Percentiles rank a stretch among this genome's conserved stretches.
Evolutionary conservation across 2,329 filamentous ascomycete genomes (phyloP).

Genomic region (Fonsecaea pugnacius): DNA sequence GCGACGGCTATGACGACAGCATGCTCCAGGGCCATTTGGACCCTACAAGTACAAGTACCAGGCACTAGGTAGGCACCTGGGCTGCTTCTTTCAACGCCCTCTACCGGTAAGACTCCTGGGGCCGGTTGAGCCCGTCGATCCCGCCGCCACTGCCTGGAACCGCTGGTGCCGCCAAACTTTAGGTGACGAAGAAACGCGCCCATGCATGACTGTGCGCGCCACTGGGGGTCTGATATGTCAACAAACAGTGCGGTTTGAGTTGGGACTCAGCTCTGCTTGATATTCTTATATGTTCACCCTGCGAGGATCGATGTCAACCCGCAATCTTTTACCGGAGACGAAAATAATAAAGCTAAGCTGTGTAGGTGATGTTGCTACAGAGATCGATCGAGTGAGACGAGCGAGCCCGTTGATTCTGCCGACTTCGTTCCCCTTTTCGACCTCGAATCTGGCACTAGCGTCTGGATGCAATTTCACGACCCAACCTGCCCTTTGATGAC

Average conservation of each 20-base stretch:
- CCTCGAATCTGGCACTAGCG: constrained; percentile 22
- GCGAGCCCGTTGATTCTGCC: constrained; percentile 3
- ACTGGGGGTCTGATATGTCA: not conserved
- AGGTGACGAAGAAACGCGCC: not conserved
- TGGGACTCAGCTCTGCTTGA: not conserved
- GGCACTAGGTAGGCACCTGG: too few species aligned
- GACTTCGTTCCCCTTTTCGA: constrained; percentile 18
- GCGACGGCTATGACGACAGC: not conserved
- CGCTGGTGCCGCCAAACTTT: not conserved
- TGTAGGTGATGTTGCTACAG: not conserved
- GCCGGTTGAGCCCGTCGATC: not conserved
- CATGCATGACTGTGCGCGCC: not conserved
- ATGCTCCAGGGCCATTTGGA: not conserved
- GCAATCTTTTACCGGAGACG: not conserved
- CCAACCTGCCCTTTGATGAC: not conserved
- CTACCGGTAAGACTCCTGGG: not conserved
- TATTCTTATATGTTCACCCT: not conserved
- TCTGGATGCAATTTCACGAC: constrained; percentile 27
- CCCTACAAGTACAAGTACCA: too few species aligned
- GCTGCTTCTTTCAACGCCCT: not conserved
- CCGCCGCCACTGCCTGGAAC: not conserved
- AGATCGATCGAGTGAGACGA: not conserved
- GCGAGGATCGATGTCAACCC: not conserved
- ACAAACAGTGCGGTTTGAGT: not conserved
- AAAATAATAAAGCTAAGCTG: not conserved